Base-by-base conservation (phyloP, 192 early-diverging fungal genomes). In the Coemansia javaensis region DNA sequence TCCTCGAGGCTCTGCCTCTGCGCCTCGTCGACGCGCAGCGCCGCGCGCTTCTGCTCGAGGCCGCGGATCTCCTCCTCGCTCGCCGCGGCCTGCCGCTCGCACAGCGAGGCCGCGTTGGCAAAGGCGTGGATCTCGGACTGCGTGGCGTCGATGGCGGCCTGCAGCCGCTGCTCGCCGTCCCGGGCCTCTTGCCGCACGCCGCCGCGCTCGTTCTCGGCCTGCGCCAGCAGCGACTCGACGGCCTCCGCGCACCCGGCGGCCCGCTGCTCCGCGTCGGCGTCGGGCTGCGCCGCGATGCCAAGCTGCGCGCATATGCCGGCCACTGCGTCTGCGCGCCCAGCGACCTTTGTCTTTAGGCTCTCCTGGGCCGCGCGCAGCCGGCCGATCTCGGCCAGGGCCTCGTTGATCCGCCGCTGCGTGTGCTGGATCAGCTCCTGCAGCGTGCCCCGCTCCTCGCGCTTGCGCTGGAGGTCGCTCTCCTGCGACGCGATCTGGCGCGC, bases 171-270 rank as follows among this genome's bases (percentile, higher is more conserved):
- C 46, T 66, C 62, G 4, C 20, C 33, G 1, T 46, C 40, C 34
- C 66, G 46, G 8, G 50, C 47, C 28, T 45, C 35, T 5, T 18
- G 39, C 8, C 37, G 41, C 16, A 66, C 28, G 14, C 51, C 61
- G 11, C 69, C 53, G 16, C 66, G 70, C 48, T 82, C 77, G 11
- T 48, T 51, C 17, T 69, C 62, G 2, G 80, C 79, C 3, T 61
- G 74, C 5, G 51, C 39, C 36, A 85, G 64, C 17, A 75, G 67
- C 32, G 56, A 42, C 48, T 32, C 31, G 17, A 59, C 36, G 15
- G 49, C 14, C 9, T 36, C 32, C 7, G 40, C 27, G 43, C 70
- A 65, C 23, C 58, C 44, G 5, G 24, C 25, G 8, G 58, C 54
- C 15, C 34, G 40, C 10, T 32, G 20, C 30, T 74, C 59, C 10